Evolutionary conservation across 2,329 filamentous ascomycete species (phyloP).

Genomic region (Chrysosporium keratinophilum): DNA sequence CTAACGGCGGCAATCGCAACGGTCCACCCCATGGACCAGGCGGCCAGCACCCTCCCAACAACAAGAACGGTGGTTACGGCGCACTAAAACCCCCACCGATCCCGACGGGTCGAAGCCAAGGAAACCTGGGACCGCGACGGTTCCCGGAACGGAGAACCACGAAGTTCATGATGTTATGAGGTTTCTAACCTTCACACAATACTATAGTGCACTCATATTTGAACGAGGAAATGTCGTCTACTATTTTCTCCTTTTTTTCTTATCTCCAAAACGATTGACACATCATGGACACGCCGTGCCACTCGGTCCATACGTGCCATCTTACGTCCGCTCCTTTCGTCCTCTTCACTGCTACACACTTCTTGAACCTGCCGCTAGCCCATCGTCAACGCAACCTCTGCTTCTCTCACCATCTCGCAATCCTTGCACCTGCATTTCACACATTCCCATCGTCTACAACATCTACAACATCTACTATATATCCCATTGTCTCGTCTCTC

Average conservation of each 20-base stretch:
- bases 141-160: conserved; percentile 43
- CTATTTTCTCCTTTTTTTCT: too few relatives aligned
- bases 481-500: background rate
- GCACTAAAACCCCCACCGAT: conserved; percentile 18
- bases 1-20: too few relatives aligned
- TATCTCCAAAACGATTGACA: too few relatives aligned
- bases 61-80: background rate
- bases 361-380: too few relatives aligned
- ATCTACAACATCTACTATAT: background rate
- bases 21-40: conserved; percentile 5
- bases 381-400: too few relatives aligned
- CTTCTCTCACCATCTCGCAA: too few relatives aligned
- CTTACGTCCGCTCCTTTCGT: too few relatives aligned
- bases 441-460: background rate
- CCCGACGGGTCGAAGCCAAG: conserved; percentile 15
- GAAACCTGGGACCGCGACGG: conserved; percentile 21
- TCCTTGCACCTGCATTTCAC: background rate
- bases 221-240: too few relatives aligned
- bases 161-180: conserved; percentile 40
- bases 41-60: conserved; percentile 7
- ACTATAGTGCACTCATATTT: too few relatives aligned
- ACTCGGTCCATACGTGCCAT: too few relatives aligned
- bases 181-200: background rate
- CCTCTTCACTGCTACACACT: too few relatives aligned
- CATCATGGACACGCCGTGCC: too few relatives aligned